Percentiles rank a stretch among this genome's conserved stretches.
phyloP scores from a whole-genome alignment of 495 filamentous ascomycete genomes.

The Hypoxylon rickii region DNA sequence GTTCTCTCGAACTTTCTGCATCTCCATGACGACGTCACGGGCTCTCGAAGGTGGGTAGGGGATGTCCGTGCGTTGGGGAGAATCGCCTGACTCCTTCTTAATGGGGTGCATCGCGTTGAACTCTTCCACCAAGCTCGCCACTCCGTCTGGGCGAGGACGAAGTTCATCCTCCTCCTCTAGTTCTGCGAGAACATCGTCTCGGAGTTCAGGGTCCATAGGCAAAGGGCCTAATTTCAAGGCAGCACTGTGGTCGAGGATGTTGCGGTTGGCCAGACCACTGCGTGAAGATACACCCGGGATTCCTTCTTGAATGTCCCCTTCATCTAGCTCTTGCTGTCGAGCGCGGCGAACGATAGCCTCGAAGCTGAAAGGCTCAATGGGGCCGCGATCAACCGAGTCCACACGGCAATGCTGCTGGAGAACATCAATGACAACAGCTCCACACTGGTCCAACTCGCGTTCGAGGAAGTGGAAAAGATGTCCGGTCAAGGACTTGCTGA shows the following conservation, averaged over 20 bases:
- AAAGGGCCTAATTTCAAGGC: conserved; percentile 76
- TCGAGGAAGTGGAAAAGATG: conserved; percentile 88
- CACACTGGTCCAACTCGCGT: conserved; percentile 76
- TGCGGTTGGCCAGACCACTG: conserved; percentile 78
- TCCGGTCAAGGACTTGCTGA: conserved; percentile 77
- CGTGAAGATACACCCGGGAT: conserved; percentile 78
- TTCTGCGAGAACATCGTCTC: conserved; percentile 80
- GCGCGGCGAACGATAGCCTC: conserved; percentile 73
- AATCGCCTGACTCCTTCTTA: conserved; percentile 89
- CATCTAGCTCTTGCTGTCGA: conserved; percentile 56
- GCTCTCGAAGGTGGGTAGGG: conserved; percentile 84
- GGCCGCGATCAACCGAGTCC: conserved; percentile 72
- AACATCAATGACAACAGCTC: conserved; percentile 72
- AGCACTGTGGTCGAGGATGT: conserved; percentile 60
- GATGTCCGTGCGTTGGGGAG: conserved; percentile 72
- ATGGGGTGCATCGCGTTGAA: conserved; percentile 77
- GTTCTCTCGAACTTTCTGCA: conserved; percentile 92
- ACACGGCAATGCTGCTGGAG: conserved; percentile 76
- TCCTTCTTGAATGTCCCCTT: conserved; percentile 85
- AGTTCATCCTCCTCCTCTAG: conserved; percentile 77
- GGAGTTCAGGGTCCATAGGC: conserved; percentile 76
- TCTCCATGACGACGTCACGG: conserved; percentile 88
- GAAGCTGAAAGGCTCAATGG: conserved; percentile 78
- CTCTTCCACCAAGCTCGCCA: conserved; percentile 70
- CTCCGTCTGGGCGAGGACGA: conserved; percentile 68